Conservation (phyloP, 257 asterid genomes). For the Gardenia jasminoides region DNA sequence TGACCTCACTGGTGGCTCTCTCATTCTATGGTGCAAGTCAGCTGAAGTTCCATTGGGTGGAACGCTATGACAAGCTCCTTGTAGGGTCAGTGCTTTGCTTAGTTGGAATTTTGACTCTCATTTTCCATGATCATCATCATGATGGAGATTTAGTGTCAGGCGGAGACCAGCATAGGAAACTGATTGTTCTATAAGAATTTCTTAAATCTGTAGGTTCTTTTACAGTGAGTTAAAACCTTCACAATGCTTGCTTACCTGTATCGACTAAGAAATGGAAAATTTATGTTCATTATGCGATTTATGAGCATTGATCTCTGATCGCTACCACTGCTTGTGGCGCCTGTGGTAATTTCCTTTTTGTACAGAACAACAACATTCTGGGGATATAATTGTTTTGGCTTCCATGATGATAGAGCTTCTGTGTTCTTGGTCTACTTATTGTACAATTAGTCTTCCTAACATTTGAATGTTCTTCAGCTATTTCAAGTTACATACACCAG, state of each 20-base stretch:
- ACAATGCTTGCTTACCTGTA: conserved; percentile 7
- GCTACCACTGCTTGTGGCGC: neutral
- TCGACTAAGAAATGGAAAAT: conserved; percentile 7
- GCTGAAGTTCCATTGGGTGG: conserved; percentile 98
- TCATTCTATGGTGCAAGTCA: conserved; percentile 98
- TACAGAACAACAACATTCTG: neutral
- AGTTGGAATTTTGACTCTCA: conserved; percentile 84
- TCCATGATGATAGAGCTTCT: neutral
- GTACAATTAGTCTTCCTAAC: neutral
- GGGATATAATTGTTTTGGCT: neutral
- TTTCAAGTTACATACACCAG: neutral
- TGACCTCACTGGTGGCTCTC: conserved; percentile 95
- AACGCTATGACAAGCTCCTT: conserved; percentile 92
- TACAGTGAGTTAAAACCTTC: neutral
- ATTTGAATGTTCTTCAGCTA: neutral
- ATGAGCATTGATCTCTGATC: neutral
- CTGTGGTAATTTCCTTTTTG: neutral
- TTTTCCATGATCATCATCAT: conserved; percentile 83
- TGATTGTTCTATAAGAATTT: conserved; percentile 37
- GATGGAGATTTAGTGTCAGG: conserved; percentile 37
- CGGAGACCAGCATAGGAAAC: conserved; percentile 61
- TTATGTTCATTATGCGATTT: conserved; percentile 8
- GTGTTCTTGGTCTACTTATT: neutral
- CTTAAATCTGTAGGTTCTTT: conserved; percentile 1
- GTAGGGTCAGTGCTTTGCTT: conserved; percentile 90